Evolutionary conservation across 768 basidiomycete species (phyloP).

Genomic region (Galerina sulciceps): DNA sequence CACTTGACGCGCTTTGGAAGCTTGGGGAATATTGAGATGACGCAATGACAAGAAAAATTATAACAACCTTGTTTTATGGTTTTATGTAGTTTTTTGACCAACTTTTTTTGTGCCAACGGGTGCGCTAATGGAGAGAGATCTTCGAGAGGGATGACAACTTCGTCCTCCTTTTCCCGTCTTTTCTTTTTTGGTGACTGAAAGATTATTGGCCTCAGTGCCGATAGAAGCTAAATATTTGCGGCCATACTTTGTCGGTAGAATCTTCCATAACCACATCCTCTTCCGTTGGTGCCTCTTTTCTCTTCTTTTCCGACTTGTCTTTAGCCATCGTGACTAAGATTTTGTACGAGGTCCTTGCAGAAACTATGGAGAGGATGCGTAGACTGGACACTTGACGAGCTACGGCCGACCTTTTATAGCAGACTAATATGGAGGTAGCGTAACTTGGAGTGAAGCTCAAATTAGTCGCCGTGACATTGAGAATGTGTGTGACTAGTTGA

Average conservation of each 20-base stretch:
- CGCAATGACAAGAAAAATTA: background rate
- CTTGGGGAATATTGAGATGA: conserved; percentile 40
- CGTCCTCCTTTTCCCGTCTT: conserved; percentile 58
- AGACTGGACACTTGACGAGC: no score
- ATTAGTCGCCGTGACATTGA: conserved; percentile 19
- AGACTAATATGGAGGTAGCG: no score
- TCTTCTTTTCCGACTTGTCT: conserved; percentile 78
- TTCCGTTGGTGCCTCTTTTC: conserved; percentile 46
- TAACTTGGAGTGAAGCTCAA: no score
- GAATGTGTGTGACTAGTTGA: background rate
- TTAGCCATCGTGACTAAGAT: conserved; percentile 64
- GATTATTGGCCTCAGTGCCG: conserved; percentile 7
- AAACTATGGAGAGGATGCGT: no score
- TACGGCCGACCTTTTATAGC: no score
- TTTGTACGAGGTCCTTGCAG: background rate
- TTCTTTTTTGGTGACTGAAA: conserved; percentile 57
- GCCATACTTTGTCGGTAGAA: conserved; percentile 34
- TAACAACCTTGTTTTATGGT: conserved; percentile 84
- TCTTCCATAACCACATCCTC: conserved; percentile 56
- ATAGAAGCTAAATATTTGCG: background rate
- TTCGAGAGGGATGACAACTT: conserved; percentile 69
- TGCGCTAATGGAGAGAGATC: conserved; percentile 94
- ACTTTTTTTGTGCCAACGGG: conserved; percentile 92
- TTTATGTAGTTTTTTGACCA: conserved; percentile 93
- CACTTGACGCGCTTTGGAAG: conserved; percentile 92